These are phyloP conservation scores for Penicillium desertorum DNA, from an alignment of 495 filamentous ascomycete species.

Conservation along the genomic window DNA sequence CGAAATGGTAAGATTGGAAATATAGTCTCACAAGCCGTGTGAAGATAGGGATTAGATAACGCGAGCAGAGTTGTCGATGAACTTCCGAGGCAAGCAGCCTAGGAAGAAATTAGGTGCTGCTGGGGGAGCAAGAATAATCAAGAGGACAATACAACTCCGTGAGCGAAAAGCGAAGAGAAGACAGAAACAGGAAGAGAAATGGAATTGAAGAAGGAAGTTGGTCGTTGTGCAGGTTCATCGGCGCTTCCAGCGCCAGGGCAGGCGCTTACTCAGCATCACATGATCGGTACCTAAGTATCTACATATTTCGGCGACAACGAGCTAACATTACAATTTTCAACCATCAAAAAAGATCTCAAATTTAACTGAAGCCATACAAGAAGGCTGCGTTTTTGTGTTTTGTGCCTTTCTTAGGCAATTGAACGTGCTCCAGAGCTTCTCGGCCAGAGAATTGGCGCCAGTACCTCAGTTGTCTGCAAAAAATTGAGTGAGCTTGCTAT, in stretches of 20 bases:
- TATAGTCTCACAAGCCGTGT: constrained; percentile 14
- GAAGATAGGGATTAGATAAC: constrained; percentile 32
- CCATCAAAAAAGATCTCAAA: neutral
- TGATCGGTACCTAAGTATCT: constrained; percentile 10
- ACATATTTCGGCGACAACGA: neutral
- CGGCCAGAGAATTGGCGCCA: constrained; percentile 2
- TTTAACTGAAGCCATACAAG: neutral
- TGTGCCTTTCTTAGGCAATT: neutral
- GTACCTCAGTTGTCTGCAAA: constrained; percentile 36
- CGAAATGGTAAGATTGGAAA: constrained; percentile 12
- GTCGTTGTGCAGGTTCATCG: constrained; percentile 12
- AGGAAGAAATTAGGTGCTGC: neutral
- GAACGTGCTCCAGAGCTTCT: constrained; percentile 15
- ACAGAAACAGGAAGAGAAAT: constrained; percentile 17
- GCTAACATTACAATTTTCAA: neutral
- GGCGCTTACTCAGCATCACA: constrained; percentile 22
- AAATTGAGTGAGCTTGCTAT: constrained; percentile 55
- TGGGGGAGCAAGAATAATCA: neutral
- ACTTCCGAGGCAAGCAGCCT: neutral
- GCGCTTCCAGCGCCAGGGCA: constrained; percentile 17
- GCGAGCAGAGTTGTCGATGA: constrained; percentile 10
- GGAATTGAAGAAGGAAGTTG: constrained; percentile 7
- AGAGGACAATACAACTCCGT: neutral
- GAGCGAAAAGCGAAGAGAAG: neutral
- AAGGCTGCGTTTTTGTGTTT: neutral